Percentiles rank a stretch among this genome's conserved stretches.
These are phyloP conservation scores for Linnemannia schmuckeri DNA, from an alignment of 192 early-diverging fungal species.

Conservation along the genomic window DNA sequence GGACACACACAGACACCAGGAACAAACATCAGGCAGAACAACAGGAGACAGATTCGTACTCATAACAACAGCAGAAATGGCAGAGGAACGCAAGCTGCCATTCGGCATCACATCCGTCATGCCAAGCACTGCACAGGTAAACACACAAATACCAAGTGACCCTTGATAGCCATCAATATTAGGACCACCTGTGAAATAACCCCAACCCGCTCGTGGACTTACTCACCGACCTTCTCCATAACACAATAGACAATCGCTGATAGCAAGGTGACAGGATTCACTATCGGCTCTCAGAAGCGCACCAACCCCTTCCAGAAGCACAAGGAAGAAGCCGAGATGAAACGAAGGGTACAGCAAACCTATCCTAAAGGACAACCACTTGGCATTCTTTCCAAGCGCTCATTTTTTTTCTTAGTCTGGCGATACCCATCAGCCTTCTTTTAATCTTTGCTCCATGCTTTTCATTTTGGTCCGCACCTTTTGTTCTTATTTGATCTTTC, in stretches of 20 bases:
- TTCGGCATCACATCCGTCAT: conserved; percentile 55
- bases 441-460: neutral
- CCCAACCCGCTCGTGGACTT: neutral
- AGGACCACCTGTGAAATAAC: neutral
- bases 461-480: neutral
- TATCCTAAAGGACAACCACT: neutral
- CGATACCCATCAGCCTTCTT: neutral
- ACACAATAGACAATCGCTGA: conserved; percentile 65
- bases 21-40: neutral
- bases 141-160: neutral
- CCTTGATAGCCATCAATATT: neutral
- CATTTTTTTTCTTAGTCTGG: neutral
- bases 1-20: neutral
- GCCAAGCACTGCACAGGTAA: conserved; percentile 57
- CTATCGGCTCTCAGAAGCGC: conserved; percentile 76
- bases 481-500: neutral
- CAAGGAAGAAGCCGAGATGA: conserved; percentile 79
- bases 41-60: neutral
- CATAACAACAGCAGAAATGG: conserved; percentile 12
- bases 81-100: conserved; percentile 49
- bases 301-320: conserved; percentile 79
- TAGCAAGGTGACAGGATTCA: conserved; percentile 77
- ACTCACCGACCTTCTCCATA: neutral
- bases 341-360: conserved; percentile 72
- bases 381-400: neutral